Base-by-base conservation (phyloP, 768 basidiomycete species). In the Mycena sanguinolenta region DNA sequence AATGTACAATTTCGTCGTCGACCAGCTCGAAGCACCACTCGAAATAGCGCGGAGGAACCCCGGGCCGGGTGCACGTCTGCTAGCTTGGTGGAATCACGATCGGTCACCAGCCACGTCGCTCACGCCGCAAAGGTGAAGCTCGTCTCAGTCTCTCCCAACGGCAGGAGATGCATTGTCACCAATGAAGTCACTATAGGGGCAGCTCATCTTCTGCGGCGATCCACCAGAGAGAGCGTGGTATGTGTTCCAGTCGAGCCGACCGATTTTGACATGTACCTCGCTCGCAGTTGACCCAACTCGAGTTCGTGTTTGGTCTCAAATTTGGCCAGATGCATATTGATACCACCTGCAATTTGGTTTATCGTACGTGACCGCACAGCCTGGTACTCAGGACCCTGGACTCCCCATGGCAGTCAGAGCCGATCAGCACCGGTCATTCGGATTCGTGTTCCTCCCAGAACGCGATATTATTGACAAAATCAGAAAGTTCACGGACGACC, bases 381-480 rank as follows among this genome's bases (percentile, higher is more conserved):
- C 46, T 46, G 39, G 42, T 44, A 44, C 58, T 27, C 58, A 44
- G 27, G n/a, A 28, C 42, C 17, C n/a, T 58, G 36, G n/a, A 39
- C 58, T 54, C 6, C 28, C 53, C 28, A 4, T 54, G 28, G 53
- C 58, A 59, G 58, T 59, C 38, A 59, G 42, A 46, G 39, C 30
- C 42, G 58, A 59, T 59, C 58, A 44, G 39, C 58, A 59, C 39
- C 58, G 58, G 16, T 59, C 58, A 17, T 59, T 59, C 27, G 58
- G 63, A 21, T 64, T 55, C 53, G n/a, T 64, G 14, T 57, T 64
- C 12, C 63, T 64, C 19, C 63, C 58, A 3, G 42, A 42, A 42
- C 25, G 23, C 25, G 39, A 59, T 46, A 42, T 59, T 17, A 25
- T 59, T 28, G 23, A 42, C 28, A 44, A 9, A 42, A 59, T 59